A percentile compares a stretch with the other conserved stretches of the same genome.
Conservation (phyloP, 2,329 filamentous ascomycete species). For the Fusarium protoensiforme region DNA sequence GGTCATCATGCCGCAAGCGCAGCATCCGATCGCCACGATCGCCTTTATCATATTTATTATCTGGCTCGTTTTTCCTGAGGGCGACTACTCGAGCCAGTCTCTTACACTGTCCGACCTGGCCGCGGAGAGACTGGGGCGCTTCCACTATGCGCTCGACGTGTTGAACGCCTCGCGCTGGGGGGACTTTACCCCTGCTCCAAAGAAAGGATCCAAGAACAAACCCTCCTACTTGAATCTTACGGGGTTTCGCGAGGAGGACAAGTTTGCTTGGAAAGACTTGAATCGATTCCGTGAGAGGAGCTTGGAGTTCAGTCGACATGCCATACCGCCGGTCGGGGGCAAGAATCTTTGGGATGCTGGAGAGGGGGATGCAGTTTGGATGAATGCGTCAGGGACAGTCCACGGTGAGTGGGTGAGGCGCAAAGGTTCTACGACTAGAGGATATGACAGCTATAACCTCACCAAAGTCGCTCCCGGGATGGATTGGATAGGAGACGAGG, state of each 20-base stretch:
- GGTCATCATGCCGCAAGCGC: conserved; percentile 59
- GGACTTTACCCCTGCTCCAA: conserved; percentile 63
- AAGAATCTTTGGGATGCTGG: conserved; percentile 54
- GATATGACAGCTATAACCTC: conserved; percentile 68
- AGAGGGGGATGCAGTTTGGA: conserved; percentile 68
- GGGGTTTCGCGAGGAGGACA: conserved; percentile 79
- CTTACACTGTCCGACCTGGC: conserved; percentile 50
- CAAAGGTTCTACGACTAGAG: conserved; percentile 58
- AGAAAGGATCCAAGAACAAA: conserved; percentile 42
- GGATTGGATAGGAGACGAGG: conserved; percentile 69
- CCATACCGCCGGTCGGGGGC: conserved; percentile 55
- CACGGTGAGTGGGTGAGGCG: conserved; percentile 79
- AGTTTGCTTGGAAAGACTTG: conserved; percentile 82
- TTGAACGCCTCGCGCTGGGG: conserved; percentile 69
- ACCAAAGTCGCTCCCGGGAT: conserved; percentile 72
- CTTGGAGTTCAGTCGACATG: conserved; percentile 68
- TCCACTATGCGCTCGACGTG: conserved; percentile 62
- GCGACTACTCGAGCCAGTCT: conserved; percentile 48
- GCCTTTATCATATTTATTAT: conserved; percentile 50
- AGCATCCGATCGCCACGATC: conserved; percentile 51
- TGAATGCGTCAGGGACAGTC: conserved; percentile 81
- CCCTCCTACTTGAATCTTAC: conserved; percentile 76
- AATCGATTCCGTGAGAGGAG: conserved; percentile 73
- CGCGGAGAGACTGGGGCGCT: conserved; percentile 60
- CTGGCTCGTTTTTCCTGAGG: conserved; percentile 53